Base-by-base conservation (phyloP, 2,329 filamentous ascomycete species). In the Neoascochyta sp. region DNA sequence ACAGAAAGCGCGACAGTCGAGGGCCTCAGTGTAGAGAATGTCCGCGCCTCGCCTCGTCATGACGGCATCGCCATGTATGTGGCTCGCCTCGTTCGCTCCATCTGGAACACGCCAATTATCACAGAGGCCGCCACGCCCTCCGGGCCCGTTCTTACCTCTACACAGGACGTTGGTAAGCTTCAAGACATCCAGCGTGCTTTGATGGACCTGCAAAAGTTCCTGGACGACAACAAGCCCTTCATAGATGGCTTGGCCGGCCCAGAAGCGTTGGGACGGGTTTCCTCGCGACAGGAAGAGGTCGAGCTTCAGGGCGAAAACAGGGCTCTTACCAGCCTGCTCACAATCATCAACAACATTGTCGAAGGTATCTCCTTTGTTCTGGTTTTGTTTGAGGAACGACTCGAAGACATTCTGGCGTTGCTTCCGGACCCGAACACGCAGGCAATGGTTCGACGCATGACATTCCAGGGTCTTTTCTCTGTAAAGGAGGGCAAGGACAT, bases 291-390 rank as follows among this genome's bases (percentile, higher is more conserved):
- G 56, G 92, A 95, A 50, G 90, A 96, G 61, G 78, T 95, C 26
- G 86, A 89, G 1, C 71, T 95, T 13, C 90, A 95, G 60, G 90
- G 87, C 9, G 92, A 98, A 62, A 90, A 98, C 58, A 86, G 93
- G 49, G 89, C 89, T 8, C 74, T 98, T 43, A 83, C 92, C 54
- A 87, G 87, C 2, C 69, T 98, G 27, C 78, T 94, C 41, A 81
- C 83, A 43, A 72, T 98, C 14, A 86, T 95, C 62, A 81, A 83
- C 32, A 87, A 87, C 60, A 92, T 95, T 21, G 89, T 92, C 6
- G 92, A 98, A 61, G 92, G 92, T 4, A 95, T 98, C 29, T 94
- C 90, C 0, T 98, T 98, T 50, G 87, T 95, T 4, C 74, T 90
- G 13, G 92, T 95, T 57, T 73, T 98, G 1, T 96, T 96, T 39